Conservation (phyloP, 441 rosid genomes). For the Dalechampia spathulata region DNA sequence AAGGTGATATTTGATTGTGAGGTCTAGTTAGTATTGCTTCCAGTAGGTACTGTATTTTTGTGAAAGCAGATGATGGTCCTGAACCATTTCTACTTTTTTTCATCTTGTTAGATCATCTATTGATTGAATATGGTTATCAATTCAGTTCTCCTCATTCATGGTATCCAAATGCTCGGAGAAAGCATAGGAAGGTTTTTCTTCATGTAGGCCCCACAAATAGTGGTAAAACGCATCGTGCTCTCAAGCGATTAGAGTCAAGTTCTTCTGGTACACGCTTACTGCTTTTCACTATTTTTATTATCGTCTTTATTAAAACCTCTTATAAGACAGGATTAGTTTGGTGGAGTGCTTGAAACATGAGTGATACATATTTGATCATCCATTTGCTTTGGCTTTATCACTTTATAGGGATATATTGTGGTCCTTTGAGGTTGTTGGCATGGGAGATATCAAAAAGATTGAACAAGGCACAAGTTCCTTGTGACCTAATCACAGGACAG, state of each 20-base stretch:
- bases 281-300: conserved; percentile 3
- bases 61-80: neutral
- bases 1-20: neutral
- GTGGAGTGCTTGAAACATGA: neutral
- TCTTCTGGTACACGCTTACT: conserved; percentile 52
- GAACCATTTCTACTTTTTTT: too few relatives aligned
- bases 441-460: conserved; percentile 87
- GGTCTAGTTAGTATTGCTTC: neutral
- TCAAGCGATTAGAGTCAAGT: conserved; percentile 64
- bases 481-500: conserved; percentile 89
- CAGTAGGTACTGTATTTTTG: neutral
- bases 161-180: conserved; percentile 79
- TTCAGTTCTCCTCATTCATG: conserved; percentile 79
- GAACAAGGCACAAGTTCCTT: conserved; percentile 80
- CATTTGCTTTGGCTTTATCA: conserved; percentile 10
- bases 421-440: conserved; percentile 90
- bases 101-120: too few relatives aligned
- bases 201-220: conserved; percentile 97
- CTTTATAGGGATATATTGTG: conserved; percentile 79
- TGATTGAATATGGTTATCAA: conserved; percentile 10
- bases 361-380: neutral
- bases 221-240: conserved; percentile 83
- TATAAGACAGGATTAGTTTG: neutral
- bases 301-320: neutral
- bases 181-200: conserved; percentile 66